A percentile compares a stretch with the other conserved stretches of the same genome.
Conservation (phyloP, 768 basidiomycete genomes). For the Agaricus blazei region DNA sequence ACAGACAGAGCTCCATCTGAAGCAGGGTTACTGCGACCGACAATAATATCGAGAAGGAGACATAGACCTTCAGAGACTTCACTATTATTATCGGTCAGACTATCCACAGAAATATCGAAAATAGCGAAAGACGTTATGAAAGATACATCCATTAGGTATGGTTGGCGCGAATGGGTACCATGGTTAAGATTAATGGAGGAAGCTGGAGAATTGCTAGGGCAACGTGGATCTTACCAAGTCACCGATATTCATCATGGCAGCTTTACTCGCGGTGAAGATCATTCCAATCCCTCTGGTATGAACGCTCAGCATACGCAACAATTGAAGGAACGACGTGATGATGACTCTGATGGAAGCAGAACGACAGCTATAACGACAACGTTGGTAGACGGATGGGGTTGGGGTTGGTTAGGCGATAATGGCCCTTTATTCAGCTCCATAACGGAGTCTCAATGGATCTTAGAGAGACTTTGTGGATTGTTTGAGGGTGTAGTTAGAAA, state of each 20-base stretch:
- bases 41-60: constrained; percentile 14
- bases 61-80: neutral
- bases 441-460: constrained; percentile 33
- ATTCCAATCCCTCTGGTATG: neutral
- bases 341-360: neutral
- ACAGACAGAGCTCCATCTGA: too few species aligned
- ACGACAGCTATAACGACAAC: neutral
- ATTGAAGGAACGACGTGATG: neutral
- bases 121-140: constrained; percentile 25
- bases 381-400: constrained; percentile 16
- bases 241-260: too few species aligned
- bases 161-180: constrained; percentile 31
- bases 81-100: constrained; percentile 15
- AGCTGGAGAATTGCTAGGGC: constrained; percentile 6
- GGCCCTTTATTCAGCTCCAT: constrained; percentile 32
- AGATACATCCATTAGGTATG: constrained; percentile 23
- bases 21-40: neutral
- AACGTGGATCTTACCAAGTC: neutral
- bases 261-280: neutral
- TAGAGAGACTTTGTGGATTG: constrained; percentile 27
- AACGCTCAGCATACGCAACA: neutral
- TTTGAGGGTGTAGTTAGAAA: constrained; percentile 27
- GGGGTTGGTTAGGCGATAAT: constrained; percentile 34
- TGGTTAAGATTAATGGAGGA: constrained; percentile 27
- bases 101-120: constrained; percentile 24